phyloP scores from a whole-genome alignment of 108 stramenopile species.

The Cyclotella distinguenda region DNA sequence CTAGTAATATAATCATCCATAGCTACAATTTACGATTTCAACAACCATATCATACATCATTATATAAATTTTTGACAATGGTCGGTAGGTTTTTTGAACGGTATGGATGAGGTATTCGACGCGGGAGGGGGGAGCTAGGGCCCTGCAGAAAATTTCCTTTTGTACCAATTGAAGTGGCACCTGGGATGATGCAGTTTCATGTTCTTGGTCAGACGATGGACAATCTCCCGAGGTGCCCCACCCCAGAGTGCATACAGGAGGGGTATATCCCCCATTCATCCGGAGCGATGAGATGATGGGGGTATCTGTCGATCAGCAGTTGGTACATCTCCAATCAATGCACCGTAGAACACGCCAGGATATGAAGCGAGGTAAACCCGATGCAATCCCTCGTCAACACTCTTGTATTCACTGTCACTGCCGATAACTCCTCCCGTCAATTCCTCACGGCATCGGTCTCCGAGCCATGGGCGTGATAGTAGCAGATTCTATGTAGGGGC shows the following conservation, averaged over 20 bases:
- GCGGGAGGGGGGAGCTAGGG: too few species aligned
- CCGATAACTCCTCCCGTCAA: slow-evolving; percentile 1
- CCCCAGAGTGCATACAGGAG: slow-evolving; percentile 22
- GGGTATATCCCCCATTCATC: slow-evolving; percentile 27
- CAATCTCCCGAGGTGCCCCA: slow-evolving; percentile 14
- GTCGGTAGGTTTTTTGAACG: too few species aligned
- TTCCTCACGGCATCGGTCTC: neutral
- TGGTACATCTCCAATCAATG: slow-evolving; percentile 14
- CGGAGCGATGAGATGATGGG: slow-evolving; percentile 6
- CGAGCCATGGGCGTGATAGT: slow-evolving; percentile 15
- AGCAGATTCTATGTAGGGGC: slow-evolving; percentile 16
- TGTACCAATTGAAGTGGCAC: too few species aligned
- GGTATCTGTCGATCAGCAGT: slow-evolving; percentile 10
- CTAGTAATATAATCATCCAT: too few species aligned
- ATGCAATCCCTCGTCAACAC: slow-evolving; percentile 18
- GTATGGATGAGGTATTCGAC: too few species aligned
- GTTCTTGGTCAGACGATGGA: neutral
- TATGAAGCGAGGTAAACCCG: slow-evolving; percentile 16
- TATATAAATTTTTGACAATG: too few species aligned
- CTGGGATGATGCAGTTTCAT: slow-evolving; percentile 10
- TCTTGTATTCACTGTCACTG: neutral
- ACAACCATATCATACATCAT: too few species aligned
- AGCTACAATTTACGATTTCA: too few species aligned
- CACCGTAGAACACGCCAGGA: slow-evolving; percentile 22
- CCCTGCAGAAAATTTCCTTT: too few species aligned